A percentile compares a stretch with the other conserved stretches of the same genome.
Conservation (phyloP, 1,284 basidiomycete species). For the Takashimella tepidaria region DNA sequence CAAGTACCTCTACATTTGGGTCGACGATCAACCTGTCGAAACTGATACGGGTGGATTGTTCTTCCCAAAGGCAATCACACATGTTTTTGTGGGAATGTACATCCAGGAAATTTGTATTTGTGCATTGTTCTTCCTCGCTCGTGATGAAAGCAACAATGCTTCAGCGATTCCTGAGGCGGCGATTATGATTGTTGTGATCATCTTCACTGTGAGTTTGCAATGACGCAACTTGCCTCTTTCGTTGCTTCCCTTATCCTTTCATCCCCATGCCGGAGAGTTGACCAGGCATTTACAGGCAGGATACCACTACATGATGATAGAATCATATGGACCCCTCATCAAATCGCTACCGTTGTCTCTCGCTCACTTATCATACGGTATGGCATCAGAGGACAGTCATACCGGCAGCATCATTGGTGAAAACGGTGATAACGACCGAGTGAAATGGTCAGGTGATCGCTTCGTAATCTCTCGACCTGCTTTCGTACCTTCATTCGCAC, state of each 20-base stretch:
- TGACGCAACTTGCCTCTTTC: constrained; percentile 16
- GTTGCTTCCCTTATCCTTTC: constrained; percentile 14
- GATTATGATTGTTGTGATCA: constrained; percentile 76
- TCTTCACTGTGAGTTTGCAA: constrained; percentile 62
- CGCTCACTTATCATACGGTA: constrained; percentile 61
- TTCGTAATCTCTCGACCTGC: not conserved
- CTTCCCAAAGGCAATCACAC: constrained; percentile 90
- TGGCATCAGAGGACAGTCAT: constrained; percentile 36
- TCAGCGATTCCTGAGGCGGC: constrained; percentile 66
- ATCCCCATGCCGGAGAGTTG: constrained; percentile 25
- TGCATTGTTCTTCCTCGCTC: constrained; percentile 81
- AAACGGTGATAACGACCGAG: constrained; percentile 6
- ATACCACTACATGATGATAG: constrained; percentile 62
- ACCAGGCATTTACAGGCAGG: constrained; percentile 52
- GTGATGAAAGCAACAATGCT: constrained; percentile 53
- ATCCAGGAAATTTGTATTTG: constrained; percentile 72
- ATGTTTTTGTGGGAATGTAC: constrained; percentile 90
- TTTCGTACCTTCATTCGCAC: not conserved
- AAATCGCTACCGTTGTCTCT: constrained; percentile 67
- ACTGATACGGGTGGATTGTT: constrained; percentile 89
- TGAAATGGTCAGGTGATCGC: not conserved
- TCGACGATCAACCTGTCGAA: constrained; percentile 63
- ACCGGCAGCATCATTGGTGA: constrained; percentile 29
- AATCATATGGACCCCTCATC: constrained; percentile 56
- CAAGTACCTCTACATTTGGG: constrained; percentile 83